Evolutionary conservation across 139 green algal genomes (phyloP).

Genomic region (Auxenochlorella pyrenoidosa): DNA sequence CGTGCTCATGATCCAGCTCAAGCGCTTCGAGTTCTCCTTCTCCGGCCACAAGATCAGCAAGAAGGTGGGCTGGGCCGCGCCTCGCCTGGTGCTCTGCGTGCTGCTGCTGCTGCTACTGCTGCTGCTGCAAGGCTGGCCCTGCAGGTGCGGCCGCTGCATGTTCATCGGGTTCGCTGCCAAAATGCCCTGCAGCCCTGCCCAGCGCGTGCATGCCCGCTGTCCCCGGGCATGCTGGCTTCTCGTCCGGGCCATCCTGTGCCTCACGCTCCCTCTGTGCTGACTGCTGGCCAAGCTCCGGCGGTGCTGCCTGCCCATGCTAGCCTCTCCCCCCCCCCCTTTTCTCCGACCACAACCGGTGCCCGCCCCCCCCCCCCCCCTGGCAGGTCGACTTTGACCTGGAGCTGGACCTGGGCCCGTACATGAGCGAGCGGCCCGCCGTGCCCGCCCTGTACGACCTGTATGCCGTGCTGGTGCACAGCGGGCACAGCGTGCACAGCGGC

Average conservation of each 20-base stretch:
- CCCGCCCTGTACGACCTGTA: constrained; percentile 80
- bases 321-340: not conserved
- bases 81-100: not conserved
- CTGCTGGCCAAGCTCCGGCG: too few species aligned
- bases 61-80: constrained; percentile 37
- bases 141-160: too few species aligned
- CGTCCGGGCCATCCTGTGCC: too few species aligned
- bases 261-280: too few species aligned
- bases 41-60: constrained; percentile 87
- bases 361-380: not conserved
- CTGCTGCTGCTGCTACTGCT: too few species aligned
- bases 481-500: constrained; percentile 90
- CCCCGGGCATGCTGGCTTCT: too few species aligned
- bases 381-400: constrained; percentile 79
- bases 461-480: constrained; percentile 95
- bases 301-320: not conserved
- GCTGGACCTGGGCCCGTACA: constrained; percentile 87
- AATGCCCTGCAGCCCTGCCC: too few species aligned
- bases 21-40: constrained; percentile 89
- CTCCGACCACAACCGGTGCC: not conserved
- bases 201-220: too few species aligned
- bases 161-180: too few species aligned
- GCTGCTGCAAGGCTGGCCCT: too few species aligned
- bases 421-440: constrained; percentile 39
- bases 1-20: constrained; percentile 91